Base-by-base conservation (phyloP, 2,329 filamentous ascomycete species). In the Aspergillus sp. region DNA sequence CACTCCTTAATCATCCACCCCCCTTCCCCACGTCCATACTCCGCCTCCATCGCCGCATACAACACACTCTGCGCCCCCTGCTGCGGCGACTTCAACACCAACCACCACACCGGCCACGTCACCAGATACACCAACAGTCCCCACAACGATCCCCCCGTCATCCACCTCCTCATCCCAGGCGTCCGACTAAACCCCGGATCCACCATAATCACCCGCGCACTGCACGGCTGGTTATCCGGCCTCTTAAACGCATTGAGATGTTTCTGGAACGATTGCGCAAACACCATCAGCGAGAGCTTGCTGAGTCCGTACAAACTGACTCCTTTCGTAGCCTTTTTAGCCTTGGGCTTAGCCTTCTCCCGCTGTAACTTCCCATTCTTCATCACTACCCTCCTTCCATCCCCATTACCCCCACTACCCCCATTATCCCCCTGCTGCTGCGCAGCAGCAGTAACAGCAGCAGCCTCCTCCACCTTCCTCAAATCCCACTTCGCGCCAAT, bases 211-310 rank as follows among this genome's bases (percentile, higher is more conserved):
- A 97, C 92, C 36, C 91, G 86, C 3, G 92, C 84, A 67, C 92
- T 96, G 80, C 88, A 89, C 1, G 92, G 92, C 51, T 90, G 81
- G 63, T 89, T 85, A 73, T 99, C 95, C 0, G 93, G 92, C 23
- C 95, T 85, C 70, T 90, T 86, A 76, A 96, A 96, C 2, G 88
- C 81, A 66, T 92, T 88, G 50, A 99, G 82, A 73, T 97, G 94
- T 74, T 96, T 95, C 78, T 98, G 94, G 74, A 94, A 96, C 8
- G 94, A 90, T 52, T 89, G 85, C 0, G 91, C 93, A 73, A 99
- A 98, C 15, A 90, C 87, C 83, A 94, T 96, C 49, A 97, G 82
- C 0, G 95, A 92, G 27, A 98, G 73, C 71, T 84, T 81, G 81
- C 82, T 89, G 84, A 80, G 84, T 86, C 77, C 84, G 80, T 71